Evolutionary conservation across 371 early-diverging fungal genomes (phyloP).

Genomic region (Enteropsectra breve): DNA sequence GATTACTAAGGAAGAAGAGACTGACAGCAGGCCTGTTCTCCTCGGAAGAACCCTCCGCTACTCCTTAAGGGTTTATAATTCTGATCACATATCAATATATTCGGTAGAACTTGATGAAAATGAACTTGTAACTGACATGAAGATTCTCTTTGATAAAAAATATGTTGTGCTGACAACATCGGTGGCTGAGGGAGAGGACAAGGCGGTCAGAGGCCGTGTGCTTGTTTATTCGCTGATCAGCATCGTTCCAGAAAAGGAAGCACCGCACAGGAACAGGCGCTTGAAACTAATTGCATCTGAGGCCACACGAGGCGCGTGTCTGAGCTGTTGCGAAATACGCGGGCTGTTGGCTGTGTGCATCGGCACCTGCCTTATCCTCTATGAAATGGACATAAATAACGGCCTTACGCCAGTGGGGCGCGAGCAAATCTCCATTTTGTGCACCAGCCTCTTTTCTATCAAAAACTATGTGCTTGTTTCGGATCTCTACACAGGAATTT

Average conservation of each 20-base stretch:
- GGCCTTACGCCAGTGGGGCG: slow-evolving; percentile 56
- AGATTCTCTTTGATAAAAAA: slow-evolving; percentile 5
- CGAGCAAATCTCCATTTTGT: slow-evolving; percentile 54
- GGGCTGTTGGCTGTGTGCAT: slow-evolving; percentile 51
- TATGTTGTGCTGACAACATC: slow-evolving; percentile 53
- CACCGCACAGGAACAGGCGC: slow-evolving; percentile 41
- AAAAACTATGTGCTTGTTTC: slow-evolving; percentile 56
- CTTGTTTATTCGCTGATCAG: slow-evolving; percentile 53
- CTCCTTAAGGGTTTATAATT: neutral
- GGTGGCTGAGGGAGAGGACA: slow-evolving; percentile 57
- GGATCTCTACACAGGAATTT: slow-evolving; percentile 56
- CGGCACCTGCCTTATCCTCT: slow-evolving; percentile 58
- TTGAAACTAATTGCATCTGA: slow-evolving; percentile 54
- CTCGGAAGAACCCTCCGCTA: slow-evolving; percentile 19
- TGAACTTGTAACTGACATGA: slow-evolving; percentile 20
- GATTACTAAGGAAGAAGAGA: slow-evolving; percentile 1
- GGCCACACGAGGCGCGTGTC: slow-evolving; percentile 50
- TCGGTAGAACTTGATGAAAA: slow-evolving; percentile 12
- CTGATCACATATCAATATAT: neutral
- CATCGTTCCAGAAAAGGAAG: slow-evolving; percentile 46
- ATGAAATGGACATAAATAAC: slow-evolving; percentile 52
- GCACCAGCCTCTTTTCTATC: slow-evolving; percentile 40
- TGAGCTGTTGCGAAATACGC: slow-evolving; percentile 39
- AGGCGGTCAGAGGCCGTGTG: slow-evolving; percentile 45
- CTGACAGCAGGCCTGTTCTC: neutral